phyloP scores from a whole-genome alignment of 306 rosid species.

The Vigna unguiculata region DNA sequence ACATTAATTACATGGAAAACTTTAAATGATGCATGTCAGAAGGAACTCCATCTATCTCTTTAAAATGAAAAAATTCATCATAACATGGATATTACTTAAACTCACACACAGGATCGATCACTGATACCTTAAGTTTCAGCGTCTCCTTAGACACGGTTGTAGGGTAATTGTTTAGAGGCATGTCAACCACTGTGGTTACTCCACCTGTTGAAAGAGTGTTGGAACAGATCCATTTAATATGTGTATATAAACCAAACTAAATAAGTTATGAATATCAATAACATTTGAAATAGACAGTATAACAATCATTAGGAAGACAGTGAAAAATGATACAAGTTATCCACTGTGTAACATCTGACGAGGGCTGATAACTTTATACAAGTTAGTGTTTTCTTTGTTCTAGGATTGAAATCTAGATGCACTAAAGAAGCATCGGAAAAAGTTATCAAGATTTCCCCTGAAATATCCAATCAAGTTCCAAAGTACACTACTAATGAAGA shows the following conservation, averaged over 20 bases:
- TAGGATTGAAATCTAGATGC: constrained; percentile 12
- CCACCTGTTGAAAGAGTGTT: constrained; percentile 70
- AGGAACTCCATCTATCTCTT: constrained; percentile 19
- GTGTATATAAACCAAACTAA: constrained; percentile 30
- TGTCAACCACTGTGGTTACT: constrained; percentile 89
- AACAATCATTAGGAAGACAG: constrained; percentile 5
- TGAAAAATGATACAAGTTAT: constrained; percentile 3
- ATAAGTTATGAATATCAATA: background rate
- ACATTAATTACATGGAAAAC: background rate
- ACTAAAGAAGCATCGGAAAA: constrained; percentile 26
- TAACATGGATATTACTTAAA: constrained; percentile 26
- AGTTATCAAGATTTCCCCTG: background rate
- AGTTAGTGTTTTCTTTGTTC: constrained; percentile 5
- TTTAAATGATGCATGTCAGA: constrained; percentile 1
- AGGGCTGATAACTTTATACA: constrained; percentile 9
- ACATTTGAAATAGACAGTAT: background rate
- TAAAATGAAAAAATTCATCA: constrained; percentile 26
- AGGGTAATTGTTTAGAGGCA: constrained; percentile 92
- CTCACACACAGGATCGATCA: constrained; percentile 11
- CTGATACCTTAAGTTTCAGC: constrained; percentile 74
- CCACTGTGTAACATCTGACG: constrained; percentile 16
- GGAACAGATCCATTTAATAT: constrained; percentile 35
- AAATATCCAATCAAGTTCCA: constrained; percentile 37
- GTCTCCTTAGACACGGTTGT: constrained; percentile 85
- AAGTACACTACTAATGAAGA: constrained; percentile 13